Percentiles rank a stretch among this genome's conserved stretches.
Evolutionary conservation across 306 rosid genomes (phyloP).

Genomic region (Vigna unguiculata): DNA sequence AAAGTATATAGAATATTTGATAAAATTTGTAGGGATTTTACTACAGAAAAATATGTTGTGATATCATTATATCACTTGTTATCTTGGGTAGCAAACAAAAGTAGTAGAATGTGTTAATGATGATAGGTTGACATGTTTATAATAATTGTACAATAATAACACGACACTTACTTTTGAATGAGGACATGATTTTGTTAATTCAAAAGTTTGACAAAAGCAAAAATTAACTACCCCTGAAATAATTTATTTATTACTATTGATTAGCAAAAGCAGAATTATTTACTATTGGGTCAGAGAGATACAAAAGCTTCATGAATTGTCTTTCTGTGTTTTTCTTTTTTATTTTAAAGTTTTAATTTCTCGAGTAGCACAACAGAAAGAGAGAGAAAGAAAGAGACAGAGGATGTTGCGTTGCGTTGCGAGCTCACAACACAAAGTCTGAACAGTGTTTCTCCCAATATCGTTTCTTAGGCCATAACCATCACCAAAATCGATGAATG

Average conservation of each 20-base stretch:
- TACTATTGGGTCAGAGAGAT: conserved; percentile 8
- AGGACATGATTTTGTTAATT: neutral
- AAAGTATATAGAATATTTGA: no score
- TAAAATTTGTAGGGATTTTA: no score
- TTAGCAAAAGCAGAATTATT: neutral
- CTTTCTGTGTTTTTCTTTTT: neutral
- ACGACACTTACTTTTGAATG: neutral
- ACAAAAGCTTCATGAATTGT: conserved; percentile 1
- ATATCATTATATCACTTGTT: no score
- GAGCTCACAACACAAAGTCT: conserved; percentile 21
- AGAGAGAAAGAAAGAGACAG: neutral
- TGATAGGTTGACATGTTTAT: neutral
- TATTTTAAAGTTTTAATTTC: neutral
- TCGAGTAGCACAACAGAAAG: neutral
- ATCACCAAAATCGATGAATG: conserved; percentile 53
- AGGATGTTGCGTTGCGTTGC: neutral
- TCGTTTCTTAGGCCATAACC: conserved; percentile 63
- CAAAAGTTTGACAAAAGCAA: neutral
- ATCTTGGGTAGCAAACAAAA: no score
- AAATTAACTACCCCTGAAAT: neutral
- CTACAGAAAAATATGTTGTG: no score
- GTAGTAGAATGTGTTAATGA: neutral
- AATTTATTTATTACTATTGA: neutral
- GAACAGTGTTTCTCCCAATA: conserved; percentile 49
- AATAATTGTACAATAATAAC: neutral